Conservation (phyloP, 169 alveolate genomes). For the Ichthyophthirius multifiliis region DNA sequence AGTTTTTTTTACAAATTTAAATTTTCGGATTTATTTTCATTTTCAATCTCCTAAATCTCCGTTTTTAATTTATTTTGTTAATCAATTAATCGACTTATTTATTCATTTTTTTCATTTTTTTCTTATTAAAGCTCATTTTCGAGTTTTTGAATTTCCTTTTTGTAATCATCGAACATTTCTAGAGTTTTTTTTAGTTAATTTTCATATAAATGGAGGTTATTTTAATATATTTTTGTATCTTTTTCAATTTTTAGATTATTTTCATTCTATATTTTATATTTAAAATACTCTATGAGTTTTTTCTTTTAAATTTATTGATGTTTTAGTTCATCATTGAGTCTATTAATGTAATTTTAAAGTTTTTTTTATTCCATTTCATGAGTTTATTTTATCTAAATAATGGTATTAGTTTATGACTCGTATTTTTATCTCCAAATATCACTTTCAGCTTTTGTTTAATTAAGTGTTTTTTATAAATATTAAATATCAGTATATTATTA, state of each 20-base stretch:
- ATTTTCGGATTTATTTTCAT: background rate
- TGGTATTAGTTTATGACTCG: background rate
- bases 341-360: background rate
- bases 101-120: background rate
- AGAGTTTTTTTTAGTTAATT: background rate
- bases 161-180: background rate
- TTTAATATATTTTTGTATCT: background rate
- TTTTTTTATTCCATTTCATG: background rate
- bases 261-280: background rate
- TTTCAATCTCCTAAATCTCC: background rate
- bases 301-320: background rate
- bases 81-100: background rate
- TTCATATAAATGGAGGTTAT: background rate
- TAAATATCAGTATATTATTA: background rate
- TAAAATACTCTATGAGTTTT: background rate
- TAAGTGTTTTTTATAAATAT: background rate
- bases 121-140: background rate
- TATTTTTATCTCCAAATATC: conserved; percentile 17
- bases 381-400: background rate
- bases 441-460: background rate
- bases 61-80: background rate
- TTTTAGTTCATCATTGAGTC: background rate
- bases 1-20: background rate
- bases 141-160: conserved; percentile 1
- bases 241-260: background rate